Base-by-base conservation (phyloP, 108 stramenopile species). In the Parietichytrium sp. region DNA sequence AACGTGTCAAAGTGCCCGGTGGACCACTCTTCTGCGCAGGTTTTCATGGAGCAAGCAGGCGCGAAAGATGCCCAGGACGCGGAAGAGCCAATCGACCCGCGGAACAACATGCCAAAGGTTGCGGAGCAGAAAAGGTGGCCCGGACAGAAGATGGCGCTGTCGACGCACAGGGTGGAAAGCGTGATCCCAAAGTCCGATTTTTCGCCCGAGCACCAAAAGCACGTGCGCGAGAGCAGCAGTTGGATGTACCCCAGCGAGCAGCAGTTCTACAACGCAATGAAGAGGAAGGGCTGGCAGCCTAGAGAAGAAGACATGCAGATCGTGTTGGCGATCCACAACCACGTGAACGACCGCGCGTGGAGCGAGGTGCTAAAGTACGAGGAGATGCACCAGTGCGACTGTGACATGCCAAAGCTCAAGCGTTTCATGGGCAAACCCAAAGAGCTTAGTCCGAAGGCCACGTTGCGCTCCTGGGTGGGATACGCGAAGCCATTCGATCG, bases 1-100 rank as follows among this genome's bases (percentile, higher is more conserved):
- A 95, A 98, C 86, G 98, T 99, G 15, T 99, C 97, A 89, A 93
- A 92, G 82, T 95, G n/a, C n/a, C n/a, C n/a, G n/a, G n/a, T n/a
- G n/a, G n/a, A n/a, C n/a, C n/a, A n/a, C n/a, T n/a, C n/a, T n/a
- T n/a, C n/a, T n/a, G n/a, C n/a, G n/a, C n/a, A n/a, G n/a, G n/a
- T n/a, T n/a, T n/a, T n/a, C n/a, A n/a, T n/a, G n/a, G n/a, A n/a
- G n/a, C n/a, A n/a, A n/a, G n/a, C n/a, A n/a, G n/a, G n/a, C n/a
- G n/a, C n/a, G n/a, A n/a, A n/a, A n/a, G n/a, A n/a, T n/a, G n/a
- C n/a, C n/a, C n/a, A n/a, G n/a, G n/a, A n/a, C n/a, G n/a, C n/a
- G n/a, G n/a, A n/a, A n/a, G n/a, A 96, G 83, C 92, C 93, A 3
- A 89, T 99, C 30, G 94, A 98, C 90, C 95, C 95, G 23, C 93